These are phyloP conservation scores for Wickerhamomyces canadensis DNA, from an alignment of 805 yeast genomes.

Conservation along the genomic window DNA sequence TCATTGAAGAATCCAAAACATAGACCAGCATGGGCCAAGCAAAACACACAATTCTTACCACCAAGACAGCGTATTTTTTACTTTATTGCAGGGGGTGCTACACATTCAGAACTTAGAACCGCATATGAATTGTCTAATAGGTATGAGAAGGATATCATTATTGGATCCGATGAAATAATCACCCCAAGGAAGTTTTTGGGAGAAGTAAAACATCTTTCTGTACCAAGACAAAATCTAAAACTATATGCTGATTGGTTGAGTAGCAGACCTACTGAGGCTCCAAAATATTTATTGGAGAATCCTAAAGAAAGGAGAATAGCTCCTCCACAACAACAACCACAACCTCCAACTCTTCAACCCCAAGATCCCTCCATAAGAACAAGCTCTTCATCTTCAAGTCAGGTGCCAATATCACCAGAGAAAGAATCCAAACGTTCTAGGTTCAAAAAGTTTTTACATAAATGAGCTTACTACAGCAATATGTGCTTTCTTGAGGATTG, in stretches of 20 bases:
- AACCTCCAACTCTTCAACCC: background rate
- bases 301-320: constrained; percentile 14
- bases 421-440: constrained; percentile 42
- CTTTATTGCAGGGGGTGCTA: constrained; percentile 85
- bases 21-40: constrained; percentile 72
- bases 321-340: constrained; percentile 7
- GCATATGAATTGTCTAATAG: constrained; percentile 62
- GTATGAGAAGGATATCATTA: constrained; percentile 64
- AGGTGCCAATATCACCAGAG: constrained; percentile 9
- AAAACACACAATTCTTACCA: constrained; percentile 27
- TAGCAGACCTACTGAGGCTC: constrained; percentile 33
- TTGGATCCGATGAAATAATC: constrained; percentile 76
- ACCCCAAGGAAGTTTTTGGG: constrained; percentile 42
- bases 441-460: constrained; percentile 40
- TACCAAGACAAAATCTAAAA: constrained; percentile 35
- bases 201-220: constrained; percentile 31
- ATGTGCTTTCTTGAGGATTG: too few relatives aligned
- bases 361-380: too few relatives aligned
- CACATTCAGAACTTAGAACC: constrained; percentile 74
- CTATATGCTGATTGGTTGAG: constrained; percentile 32
- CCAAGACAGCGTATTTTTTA: constrained; percentile 68
- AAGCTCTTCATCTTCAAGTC: constrained; percentile 1
- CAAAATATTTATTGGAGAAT: constrained; percentile 38
- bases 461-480: too few relatives aligned
- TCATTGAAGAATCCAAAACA: constrained; percentile 68